Evolutionary conservation across 1,284 basidiomycete species (phyloP), one percentile per base, ranked within the genome.

Genomic region (Pholiota adiposa): DNA sequence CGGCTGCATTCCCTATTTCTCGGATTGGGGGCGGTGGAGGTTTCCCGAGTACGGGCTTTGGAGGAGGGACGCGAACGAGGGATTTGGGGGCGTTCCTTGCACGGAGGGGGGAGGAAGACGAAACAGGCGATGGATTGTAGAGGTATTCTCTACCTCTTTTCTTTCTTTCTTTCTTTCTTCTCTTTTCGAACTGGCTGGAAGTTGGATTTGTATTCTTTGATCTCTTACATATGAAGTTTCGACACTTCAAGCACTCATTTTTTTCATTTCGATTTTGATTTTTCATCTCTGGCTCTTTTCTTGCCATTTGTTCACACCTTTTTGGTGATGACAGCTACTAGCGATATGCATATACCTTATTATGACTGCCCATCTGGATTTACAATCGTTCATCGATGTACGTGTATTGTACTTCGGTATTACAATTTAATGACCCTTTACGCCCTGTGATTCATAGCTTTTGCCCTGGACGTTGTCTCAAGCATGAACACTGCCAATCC

Each of bases 1-100:
- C 50, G 0, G n/a, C n/a, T n/a, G n/a, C n/a, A n/a, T 66, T 68
- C 51, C 63, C 66, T 18, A 56, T 51, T 21, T 31, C 64, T 0
- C 54, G 64, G 4, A 51, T 67, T n/a, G 62, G 63, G 11, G 60
- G 63, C 29, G 66, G 52, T 8, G 63, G 38, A 4, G 60, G 63
- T 1, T 67, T 69, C 48, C 68, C 68, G 1, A 63, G 62, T 16
- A 69, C 66, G 1, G 66, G 68, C 8, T 69, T 69, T 34, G 64
- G 61, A 12, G 65, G 63, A 40, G 60, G 12, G 61, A 66, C 7
- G 58, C 62, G 19, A 59, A 56, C 40, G 60, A 54, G 44, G 54
- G 51, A 25, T 14, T 14, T 40, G 34, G 21, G 25, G 12, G 44
- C 44, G 12, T 46, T 46, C 44, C 44, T 46, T 16, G 44, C 44